Evolutionary conservation across 2,329 filamentous ascomycete species (phyloP), one percentile per base, ranked within the genome.

Genomic region (Emmonsiellopsis sp.): DNA sequence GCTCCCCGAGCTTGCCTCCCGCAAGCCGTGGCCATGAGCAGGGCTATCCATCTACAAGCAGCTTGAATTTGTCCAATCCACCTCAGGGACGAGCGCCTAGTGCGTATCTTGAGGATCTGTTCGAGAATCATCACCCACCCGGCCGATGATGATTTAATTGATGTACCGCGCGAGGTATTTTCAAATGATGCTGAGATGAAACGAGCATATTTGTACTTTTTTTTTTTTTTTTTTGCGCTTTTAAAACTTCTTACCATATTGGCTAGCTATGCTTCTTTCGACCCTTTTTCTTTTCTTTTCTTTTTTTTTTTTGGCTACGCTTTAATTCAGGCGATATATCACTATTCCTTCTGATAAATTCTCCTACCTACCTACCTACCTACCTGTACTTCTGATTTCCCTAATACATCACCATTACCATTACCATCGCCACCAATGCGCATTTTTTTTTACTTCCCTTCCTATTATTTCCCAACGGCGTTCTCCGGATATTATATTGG

Each of bases 21-120:
- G 76, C 65, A 11, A 77, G 69, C 64, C 58, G 68, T 10, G 63
- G 67, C n/a, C 60, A 69, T 43, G 61, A 63, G 20, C 55, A 62
- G 9, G 55, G 59, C 31, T 63, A 65, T 53, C 62, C 59, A 10
- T 69, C 70, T 20, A 69, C 79, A 43, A 90, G 84, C 66, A 85
- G 83, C 4, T 65, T 91, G 57, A 81, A 79, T 56, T 62, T 84
- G 34, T 86, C 83, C 57, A 77, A 81, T 53, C 79, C 85, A 2
- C 77, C 82, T 11, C 85, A 82, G 51, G 83, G 83, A 54, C 79
- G 91, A 54, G 86, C 90, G 13, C 92, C 92, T 0, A 95, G 89
- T 67, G 88, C 89, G 15, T 95, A 90, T 67, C 76, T 97, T 40
- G 91, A 97, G 55, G 90, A 96, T 67, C 71, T 97, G 49, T 85